A percentile compares a stretch with the other conserved stretches of the same genome.
phyloP scores from a whole-genome alignment of 1,284 basidiomycete species.

The Malassezia japonica region DNA sequence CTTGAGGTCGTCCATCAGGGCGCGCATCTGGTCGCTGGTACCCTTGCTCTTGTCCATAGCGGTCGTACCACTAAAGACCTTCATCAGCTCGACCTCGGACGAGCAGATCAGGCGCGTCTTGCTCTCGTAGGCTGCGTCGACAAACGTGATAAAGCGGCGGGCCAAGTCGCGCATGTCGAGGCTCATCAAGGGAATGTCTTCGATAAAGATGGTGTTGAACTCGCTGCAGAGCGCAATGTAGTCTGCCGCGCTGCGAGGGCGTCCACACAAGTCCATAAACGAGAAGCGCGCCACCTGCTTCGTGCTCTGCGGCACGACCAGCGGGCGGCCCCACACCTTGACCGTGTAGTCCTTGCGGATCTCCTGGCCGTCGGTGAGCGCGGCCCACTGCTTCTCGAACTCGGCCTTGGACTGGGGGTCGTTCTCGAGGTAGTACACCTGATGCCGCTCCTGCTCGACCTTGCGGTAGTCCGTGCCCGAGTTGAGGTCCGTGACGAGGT shows the following conservation, averaged over 20 bases:
- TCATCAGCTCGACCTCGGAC: constrained; percentile 39
- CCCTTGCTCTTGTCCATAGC: constrained; percentile 15
- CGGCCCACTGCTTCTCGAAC: constrained; percentile 71
- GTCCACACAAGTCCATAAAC: constrained; percentile 79
- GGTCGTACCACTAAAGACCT: constrained; percentile 32
- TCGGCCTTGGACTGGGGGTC: constrained; percentile 60
- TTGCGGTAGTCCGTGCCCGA: constrained; percentile 69
- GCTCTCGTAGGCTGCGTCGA: constrained; percentile 62
- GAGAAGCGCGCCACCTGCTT: constrained; percentile 69
- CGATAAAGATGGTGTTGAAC: constrained; percentile 79
- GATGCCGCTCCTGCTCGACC: constrained; percentile 55
- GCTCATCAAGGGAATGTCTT: constrained; percentile 75
- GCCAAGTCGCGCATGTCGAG: constrained; percentile 75
- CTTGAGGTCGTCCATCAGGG: constrained; percentile 43
- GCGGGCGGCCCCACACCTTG: constrained; percentile 75
- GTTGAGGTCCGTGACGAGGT: constrained; percentile 80
- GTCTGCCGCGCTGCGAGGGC: constrained; percentile 83
- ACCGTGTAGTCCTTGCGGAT: constrained; percentile 62
- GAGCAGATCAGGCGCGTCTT: constrained; percentile 38
- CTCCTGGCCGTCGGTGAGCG: constrained; percentile 57
- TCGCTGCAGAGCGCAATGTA: constrained; percentile 84
- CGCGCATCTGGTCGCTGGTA: constrained; percentile 36
- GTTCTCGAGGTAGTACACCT: constrained; percentile 80
- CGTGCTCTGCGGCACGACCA: constrained; percentile 59
- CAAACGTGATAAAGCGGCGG: constrained; percentile 89